Conservation (phyloP, 2,329 filamentous ascomycete species). For the Aspergillus tamarii region DNA sequence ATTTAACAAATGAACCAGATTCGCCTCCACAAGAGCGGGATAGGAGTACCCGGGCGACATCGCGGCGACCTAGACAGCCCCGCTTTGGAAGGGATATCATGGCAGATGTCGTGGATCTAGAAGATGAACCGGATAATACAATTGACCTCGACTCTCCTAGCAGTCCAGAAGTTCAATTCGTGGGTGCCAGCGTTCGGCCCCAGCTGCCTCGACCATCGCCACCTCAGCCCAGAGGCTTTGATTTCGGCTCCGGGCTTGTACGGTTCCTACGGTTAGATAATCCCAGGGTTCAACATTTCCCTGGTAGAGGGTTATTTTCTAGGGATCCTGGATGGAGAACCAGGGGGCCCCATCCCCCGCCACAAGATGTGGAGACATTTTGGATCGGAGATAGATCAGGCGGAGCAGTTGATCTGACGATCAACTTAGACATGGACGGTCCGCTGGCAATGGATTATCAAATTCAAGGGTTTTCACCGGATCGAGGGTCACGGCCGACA, state of each 20-base stretch:
- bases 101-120: constrained; percentile 44
- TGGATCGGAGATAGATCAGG: constrained; percentile 27
- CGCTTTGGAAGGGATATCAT: constrained; percentile 43
- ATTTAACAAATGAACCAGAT: constrained; percentile 51
- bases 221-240: constrained; percentile 7
- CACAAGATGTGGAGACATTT: constrained; percentile 16
- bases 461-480: constrained; percentile 46
- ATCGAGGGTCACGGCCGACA: constrained; percentile 27
- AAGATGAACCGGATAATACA: constrained; percentile 34
- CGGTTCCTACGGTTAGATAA: constrained; percentile 14
- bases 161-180: constrained; percentile 56
- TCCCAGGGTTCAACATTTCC: constrained; percentile 3
- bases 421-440: constrained; percentile 30
- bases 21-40: constrained; percentile 29
- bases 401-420: constrained; percentile 29
- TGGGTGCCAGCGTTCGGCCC: constrained; percentile 36
- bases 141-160: constrained; percentile 27
- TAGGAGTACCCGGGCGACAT: background rate
- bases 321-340: constrained; percentile 28
- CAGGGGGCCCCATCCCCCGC: background rate
- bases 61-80: constrained; percentile 28
- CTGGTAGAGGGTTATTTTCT: constrained; percentile 19
- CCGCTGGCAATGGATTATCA: constrained; percentile 43
- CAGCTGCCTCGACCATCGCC: constrained; percentile 14
- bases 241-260: constrained; percentile 8